Evolutionary conservation across 129 eudicot species (phyloP).

Genomic region (Ambrosia artemisiifolia): DNA sequence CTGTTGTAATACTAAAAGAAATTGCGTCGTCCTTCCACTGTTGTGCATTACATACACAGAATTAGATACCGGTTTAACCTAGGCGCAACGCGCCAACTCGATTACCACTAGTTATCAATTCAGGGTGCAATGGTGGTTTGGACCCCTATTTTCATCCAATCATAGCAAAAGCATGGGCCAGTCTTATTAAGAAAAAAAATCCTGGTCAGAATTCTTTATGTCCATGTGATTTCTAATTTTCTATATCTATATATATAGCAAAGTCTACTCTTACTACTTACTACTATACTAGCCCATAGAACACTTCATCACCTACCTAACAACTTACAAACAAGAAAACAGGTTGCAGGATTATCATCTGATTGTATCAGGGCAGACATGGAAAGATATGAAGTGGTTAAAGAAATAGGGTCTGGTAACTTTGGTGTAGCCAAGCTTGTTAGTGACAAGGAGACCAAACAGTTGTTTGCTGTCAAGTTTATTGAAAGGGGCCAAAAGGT

Average conservation of each 20-base stretch:
- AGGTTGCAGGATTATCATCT: conserved; percentile 12
- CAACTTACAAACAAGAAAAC: conserved; percentile 10
- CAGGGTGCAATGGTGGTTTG: background rate
- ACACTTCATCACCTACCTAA: conserved; percentile 28
- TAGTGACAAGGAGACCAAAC: conserved; percentile 43
- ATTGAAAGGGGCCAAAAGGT: conserved; percentile 71
- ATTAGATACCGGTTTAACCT: too few species aligned
- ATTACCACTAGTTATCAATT: too few species aligned
- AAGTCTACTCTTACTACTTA: conserved; percentile 15
- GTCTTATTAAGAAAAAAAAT: background rate
- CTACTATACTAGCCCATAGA: conserved; percentile 2
- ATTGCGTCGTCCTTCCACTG: too few species aligned
- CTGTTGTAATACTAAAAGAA: too few species aligned
- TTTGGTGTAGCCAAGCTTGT: conserved; percentile 79
- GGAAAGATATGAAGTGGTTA: conserved; percentile 64
- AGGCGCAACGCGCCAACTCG: too few species aligned
- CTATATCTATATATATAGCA: conserved; percentile 1
- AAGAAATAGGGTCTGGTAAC: conserved; percentile 69
- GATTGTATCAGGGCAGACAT: conserved; percentile 19
- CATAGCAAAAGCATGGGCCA: conserved; percentile 30
- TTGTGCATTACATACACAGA: too few species aligned
- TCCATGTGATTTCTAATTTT: conserved; percentile 2
- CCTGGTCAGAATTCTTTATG: conserved; percentile 6
- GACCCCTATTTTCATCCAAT: conserved; percentile 27
- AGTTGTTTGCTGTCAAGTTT: conserved; percentile 65